Base-by-base conservation (phyloP, 768 basidiomycete species). In the Tricholomella constricta region DNA sequence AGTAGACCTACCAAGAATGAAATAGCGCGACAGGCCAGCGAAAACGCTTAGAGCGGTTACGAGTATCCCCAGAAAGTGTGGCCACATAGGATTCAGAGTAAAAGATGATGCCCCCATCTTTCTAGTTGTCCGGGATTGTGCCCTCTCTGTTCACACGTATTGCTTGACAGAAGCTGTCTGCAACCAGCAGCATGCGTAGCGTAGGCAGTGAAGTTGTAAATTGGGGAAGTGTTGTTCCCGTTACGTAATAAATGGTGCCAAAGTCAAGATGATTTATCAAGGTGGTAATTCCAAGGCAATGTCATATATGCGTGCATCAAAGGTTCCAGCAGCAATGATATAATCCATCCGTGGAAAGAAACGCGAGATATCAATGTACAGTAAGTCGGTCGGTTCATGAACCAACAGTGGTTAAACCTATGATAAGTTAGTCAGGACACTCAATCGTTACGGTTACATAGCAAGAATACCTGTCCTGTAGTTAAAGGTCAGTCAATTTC, bases 81-180 rank as follows among this genome's bases (percentile, higher is more conserved):
- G 68, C 78, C 80, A 79, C 44, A 68, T 67, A 36, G 68, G 70
- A 62, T 74, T 74, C 38, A 75, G 52, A 40, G 66, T 61, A 25
- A 70, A 54, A 14, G 55, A 46, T 32, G 55, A 41, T 14, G 23
- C 31, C 22, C 42, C 50, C 59, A 63, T 61, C 10, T 27, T n/a
- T 9, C 51, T 35, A 15, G n/a, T 27, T 14, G 43, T 19, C 35
- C 45, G 45, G n/a, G 36, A 31, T 8, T 23, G 6, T 25, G 34
- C 48, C 46, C 35, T 44, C 45, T 25, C 45, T 32, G 44, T 31
- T 20, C 27, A 20, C 27, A 37, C 15, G 48, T 40, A 25, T 42
- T n/a, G 17, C n/a, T 32, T 20, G 40, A 34, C 50, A 35, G 17
- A 41, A 45, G 5, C 22, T 40, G 27, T 3, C 20, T 23, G 22